A percentile compares a stretch with the other conserved stretches of the same genome.
Conservation (phyloP, 1,284 basidiomycete genomes). For the Cutaneotrichosporon sp. region DNA sequence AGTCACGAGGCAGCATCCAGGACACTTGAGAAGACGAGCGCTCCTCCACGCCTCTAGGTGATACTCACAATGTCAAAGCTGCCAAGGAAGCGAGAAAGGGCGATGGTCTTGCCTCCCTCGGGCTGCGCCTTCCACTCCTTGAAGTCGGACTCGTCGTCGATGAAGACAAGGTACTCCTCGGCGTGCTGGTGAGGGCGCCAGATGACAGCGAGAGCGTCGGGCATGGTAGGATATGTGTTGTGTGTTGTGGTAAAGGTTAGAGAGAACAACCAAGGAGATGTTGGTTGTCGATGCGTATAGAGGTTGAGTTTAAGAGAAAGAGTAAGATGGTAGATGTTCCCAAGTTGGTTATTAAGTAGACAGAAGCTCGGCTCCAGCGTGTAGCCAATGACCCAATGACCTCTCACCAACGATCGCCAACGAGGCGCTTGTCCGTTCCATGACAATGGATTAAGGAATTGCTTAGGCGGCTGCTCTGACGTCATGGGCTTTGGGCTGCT, state of each 20-base stretch:
- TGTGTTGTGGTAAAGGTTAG: neutral
- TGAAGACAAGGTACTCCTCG: conserved; percentile 43
- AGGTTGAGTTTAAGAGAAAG: neutral
- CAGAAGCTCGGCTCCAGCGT: no score
- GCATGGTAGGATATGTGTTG: neutral
- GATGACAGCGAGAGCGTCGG: conserved; percentile 26
- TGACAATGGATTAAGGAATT: no score
- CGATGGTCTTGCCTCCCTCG: conserved; percentile 39
- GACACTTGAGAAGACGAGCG: no score
- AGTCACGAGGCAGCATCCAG: no score
- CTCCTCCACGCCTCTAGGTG: neutral
- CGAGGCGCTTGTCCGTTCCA: no score
- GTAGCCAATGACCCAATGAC: no score
- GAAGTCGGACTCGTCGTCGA: conserved; percentile 40
- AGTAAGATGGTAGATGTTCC: neutral
- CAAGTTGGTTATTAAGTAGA: no score
- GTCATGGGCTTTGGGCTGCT: no score
- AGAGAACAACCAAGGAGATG: neutral
- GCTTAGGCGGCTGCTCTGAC: no score
- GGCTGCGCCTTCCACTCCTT: conserved; percentile 38
- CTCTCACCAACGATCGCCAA: no score
- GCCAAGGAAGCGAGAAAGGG: conserved; percentile 43
- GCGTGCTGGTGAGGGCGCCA: conserved; percentile 40
- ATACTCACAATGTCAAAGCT: conserved; percentile 40
- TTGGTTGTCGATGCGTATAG: no score